Percentiles rank a stretch among this genome's conserved stretches.
Evolutionary conservation across 177 flowering plant species (phyloP).

Genomic region (Vitis hybrid): DNA sequence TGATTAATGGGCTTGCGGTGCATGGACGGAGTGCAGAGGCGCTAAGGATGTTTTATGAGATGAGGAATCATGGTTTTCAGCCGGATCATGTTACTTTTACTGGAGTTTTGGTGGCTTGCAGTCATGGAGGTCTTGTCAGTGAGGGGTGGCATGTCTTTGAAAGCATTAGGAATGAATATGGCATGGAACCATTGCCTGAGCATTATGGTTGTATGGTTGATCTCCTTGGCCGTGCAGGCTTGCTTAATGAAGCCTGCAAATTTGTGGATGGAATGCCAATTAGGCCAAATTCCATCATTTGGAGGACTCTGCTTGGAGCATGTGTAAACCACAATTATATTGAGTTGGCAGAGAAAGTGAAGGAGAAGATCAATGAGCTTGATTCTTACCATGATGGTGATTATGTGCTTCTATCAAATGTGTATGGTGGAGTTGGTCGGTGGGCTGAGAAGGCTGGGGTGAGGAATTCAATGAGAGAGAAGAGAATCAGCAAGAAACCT

Average conservation of each 20-base stretch:
- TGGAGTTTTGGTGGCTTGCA: conserved; percentile 48
- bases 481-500: conserved; percentile 38
- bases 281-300: conserved; percentile 36
- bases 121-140: conserved; percentile 50
- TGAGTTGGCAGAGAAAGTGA: conserved; percentile 35
- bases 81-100: conserved; percentile 37
- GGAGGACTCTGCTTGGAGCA: conserved; percentile 60
- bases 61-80: conserved; percentile 27
- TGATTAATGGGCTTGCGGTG: conserved; percentile 47
- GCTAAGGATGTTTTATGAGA: conserved; percentile 25
- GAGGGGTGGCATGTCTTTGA: conserved; percentile 37
- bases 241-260: conserved; percentile 35
- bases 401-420: conserved; percentile 54
- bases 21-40: conserved; percentile 46
- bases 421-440: conserved; percentile 35
- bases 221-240: conserved; percentile 49
- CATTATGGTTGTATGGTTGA: conserved; percentile 48
- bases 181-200: conserved; percentile 35
- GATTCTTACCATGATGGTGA: conserved; percentile 57
- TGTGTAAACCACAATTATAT: conserved; percentile 37
- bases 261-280: conserved; percentile 41
- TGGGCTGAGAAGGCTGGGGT: conserved; percentile 43
- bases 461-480: conserved; percentile 38
- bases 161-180: conserved; percentile 31
- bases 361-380: conserved; percentile 24